Evolutionary conservation across 768 basidiomycete genomes (phyloP), one percentile per base, ranked within the genome.

Genomic region (Fistulinella prunicolor): DNA sequence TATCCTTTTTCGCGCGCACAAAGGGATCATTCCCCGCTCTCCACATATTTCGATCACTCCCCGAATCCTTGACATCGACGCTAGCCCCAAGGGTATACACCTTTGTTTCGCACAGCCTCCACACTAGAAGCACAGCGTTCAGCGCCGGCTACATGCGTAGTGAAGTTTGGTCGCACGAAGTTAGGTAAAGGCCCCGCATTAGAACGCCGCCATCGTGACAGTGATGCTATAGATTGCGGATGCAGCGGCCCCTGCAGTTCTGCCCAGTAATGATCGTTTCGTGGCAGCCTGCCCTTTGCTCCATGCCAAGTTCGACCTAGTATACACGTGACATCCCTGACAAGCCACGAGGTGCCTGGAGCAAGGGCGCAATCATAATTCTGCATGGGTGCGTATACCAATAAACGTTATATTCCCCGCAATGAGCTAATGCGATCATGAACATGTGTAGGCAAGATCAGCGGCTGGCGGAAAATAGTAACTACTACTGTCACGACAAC

Each of bases 371-470:
- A 60, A 57, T 50, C 48, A 34, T 1, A 34, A 21, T 50, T 38
- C 59, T 49, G 24, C 50, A 64, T 64, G 46, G 42, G 38, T 42
- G 12, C 14, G 39, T 41, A n/a, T 19, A 17, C 42, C 6, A 13
- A 37, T 43, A 50, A 64, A 59, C 50, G 52, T 45, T 53, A 62
- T 50, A 43, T 60, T 50, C 59, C 49, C 54, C 62, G 26, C 56
- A 64, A 51, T 56, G 45, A 61, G 50, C 47, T 54, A 50, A 62
- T 52, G n/a, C n/a, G 30, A 32, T 14, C 30, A 12, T 14, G 44
- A 20, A 59, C 49, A 44, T 54, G 42, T 36, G 28, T 49, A 34
- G 47, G 29, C 37, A 47, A 42, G 59, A 64, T 55, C 55, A 50
- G 32, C 48, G 42, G 9, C 38, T 20, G 36, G 37, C 22, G 6